phyloP scores from a whole-genome alignment of 495 filamentous ascomycete genomes.

The Aspergillus incahuasiensis region DNA sequence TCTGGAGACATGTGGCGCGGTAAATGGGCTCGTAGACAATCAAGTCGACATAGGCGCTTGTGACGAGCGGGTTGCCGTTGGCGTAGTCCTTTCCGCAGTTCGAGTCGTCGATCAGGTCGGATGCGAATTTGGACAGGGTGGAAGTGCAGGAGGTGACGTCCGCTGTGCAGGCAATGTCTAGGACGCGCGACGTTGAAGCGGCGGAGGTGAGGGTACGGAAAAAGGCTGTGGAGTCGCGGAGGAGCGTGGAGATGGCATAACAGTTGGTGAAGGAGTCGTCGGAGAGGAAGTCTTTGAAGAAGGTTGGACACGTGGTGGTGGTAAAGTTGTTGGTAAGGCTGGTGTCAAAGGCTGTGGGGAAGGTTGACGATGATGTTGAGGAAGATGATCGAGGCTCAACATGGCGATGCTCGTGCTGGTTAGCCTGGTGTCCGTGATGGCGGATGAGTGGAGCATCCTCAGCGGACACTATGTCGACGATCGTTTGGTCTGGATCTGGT shows the following conservation, averaged over 20 bases:
- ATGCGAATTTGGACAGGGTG: slow-evolving; percentile 57
- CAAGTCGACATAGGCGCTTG: slow-evolving; percentile 67
- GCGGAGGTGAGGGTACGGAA: slow-evolving; percentile 66
- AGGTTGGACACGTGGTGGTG: slow-evolving; percentile 53
- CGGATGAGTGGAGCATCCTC: background rate
- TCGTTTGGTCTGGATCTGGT: slow-evolving; percentile 4
- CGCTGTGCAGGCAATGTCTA: slow-evolving; percentile 67
- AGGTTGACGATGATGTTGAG: slow-evolving; percentile 21
- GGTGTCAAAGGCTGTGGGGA: slow-evolving; percentile 71
- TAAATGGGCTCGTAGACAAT: slow-evolving; percentile 71
- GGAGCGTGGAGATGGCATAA: slow-evolving; percentile 68
- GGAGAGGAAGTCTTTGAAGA: slow-evolving; percentile 62
- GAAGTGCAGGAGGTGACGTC: slow-evolving; percentile 53
- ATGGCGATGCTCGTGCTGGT: background rate
- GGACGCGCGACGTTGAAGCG: slow-evolving; percentile 59
- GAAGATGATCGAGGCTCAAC: background rate
- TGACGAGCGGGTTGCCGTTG: slow-evolving; percentile 61
- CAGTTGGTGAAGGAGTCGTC: slow-evolving; percentile 62
- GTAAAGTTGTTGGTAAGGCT: slow-evolving; percentile 67
- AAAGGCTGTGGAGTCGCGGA: slow-evolving; percentile 70
- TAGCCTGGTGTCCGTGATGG: background rate
- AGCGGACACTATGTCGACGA: slow-evolving; percentile 9
- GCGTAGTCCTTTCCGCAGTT: slow-evolving; percentile 71
- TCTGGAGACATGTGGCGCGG: slow-evolving; percentile 70
- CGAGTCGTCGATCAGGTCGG: slow-evolving; percentile 46